These are phyloP conservation scores for Fremontodendron californicum DNA, from an alignment of 345 rosid species.

Conservation along the genomic window DNA sequence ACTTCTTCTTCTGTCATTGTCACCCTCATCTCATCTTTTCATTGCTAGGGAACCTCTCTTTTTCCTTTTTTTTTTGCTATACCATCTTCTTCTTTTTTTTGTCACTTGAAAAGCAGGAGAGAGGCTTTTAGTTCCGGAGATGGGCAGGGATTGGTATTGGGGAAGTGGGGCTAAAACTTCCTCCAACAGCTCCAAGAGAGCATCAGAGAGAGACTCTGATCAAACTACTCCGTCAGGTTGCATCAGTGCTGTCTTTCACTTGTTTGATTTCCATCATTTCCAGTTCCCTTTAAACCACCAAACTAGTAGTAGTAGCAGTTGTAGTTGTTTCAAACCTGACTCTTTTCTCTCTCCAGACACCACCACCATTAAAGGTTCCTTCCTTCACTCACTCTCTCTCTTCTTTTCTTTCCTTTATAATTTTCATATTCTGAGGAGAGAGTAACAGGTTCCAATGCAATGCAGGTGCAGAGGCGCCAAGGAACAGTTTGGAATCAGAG, in stretches of 20 bases:
- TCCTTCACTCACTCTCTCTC: background rate
- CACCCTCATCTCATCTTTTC: constrained; percentile 15
- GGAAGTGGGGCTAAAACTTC: constrained; percentile 27
- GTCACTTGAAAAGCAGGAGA: too few species aligned
- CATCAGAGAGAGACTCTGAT: background rate
- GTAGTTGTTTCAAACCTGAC: constrained; percentile 39
- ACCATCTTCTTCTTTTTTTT: too few species aligned
- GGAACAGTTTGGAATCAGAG: constrained; percentile 78
- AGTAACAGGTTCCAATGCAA: constrained; percentile 1
- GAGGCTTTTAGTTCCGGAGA: too few species aligned
- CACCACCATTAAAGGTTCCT: constrained; percentile 40
- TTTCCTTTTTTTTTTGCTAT: too few species aligned
- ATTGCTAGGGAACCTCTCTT: background rate
- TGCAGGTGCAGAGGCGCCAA: constrained; percentile 69
- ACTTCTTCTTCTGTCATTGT: constrained; percentile 23
- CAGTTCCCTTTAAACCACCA: constrained; percentile 46
- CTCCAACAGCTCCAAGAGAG: constrained; percentile 22
- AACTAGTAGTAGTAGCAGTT: background rate
- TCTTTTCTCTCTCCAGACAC: constrained; percentile 23
- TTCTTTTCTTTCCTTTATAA: background rate
- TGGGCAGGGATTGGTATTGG: constrained; percentile 60
- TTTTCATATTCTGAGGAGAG: too few species aligned
- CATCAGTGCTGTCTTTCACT: constrained; percentile 70
- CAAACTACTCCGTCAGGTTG: constrained; percentile 48
- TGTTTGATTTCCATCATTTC: constrained; percentile 67